These are phyloP conservation scores for Sporisorium exsertum DNA, from an alignment of 1,284 basidiomycete species.

Conservation along the genomic window DNA sequence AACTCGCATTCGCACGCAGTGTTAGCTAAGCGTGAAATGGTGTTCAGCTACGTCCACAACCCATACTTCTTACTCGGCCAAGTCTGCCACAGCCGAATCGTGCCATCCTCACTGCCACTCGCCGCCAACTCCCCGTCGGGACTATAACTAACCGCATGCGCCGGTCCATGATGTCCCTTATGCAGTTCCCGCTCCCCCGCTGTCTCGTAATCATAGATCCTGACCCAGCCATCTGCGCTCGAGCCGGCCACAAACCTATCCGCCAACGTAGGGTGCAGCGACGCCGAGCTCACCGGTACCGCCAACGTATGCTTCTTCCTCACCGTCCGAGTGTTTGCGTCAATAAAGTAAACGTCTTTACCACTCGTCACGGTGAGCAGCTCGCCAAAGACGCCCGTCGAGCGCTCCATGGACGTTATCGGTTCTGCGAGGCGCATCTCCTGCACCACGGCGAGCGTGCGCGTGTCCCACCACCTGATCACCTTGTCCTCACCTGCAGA, in stretches of 20 bases:
- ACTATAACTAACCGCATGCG: slow-evolving; percentile 91
- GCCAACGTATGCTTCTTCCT: slow-evolving; percentile 52
- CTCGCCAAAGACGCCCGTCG: slow-evolving; percentile 81
- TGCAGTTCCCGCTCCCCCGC: slow-evolving; percentile 89
- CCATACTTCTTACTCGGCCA: slow-evolving; percentile 92
- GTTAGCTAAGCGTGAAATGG: too few relatives aligned
- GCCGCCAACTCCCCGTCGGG: slow-evolving; percentile 99
- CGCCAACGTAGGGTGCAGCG: slow-evolving; percentile 86
- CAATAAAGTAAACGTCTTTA: slow-evolving; percentile 85
- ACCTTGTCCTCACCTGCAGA: slow-evolving; percentile 90
- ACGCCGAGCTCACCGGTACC: slow-evolving; percentile 83
- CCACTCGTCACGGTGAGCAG: slow-evolving; percentile 90
- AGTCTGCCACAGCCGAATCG: slow-evolving; percentile 96
- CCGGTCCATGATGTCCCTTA: slow-evolving; percentile 97
- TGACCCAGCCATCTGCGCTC: slow-evolving; percentile 91
- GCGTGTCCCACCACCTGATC: slow-evolving; percentile 95
- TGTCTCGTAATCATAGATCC: slow-evolving; percentile 86
- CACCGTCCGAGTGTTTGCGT: slow-evolving; percentile 54
- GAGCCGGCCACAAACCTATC: slow-evolving; percentile 95
- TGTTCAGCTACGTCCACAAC: slow-evolving; percentile 80
- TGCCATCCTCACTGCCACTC: slow-evolving; percentile 85
- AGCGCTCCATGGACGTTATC: slow-evolving; percentile 88
- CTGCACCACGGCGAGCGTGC: slow-evolving; percentile 79
- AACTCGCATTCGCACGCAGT: too few relatives aligned
- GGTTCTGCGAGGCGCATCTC: slow-evolving; percentile 81